Base-by-base conservation (phyloP, 768 basidiomycete species). In the Mycena floridula region DNA sequence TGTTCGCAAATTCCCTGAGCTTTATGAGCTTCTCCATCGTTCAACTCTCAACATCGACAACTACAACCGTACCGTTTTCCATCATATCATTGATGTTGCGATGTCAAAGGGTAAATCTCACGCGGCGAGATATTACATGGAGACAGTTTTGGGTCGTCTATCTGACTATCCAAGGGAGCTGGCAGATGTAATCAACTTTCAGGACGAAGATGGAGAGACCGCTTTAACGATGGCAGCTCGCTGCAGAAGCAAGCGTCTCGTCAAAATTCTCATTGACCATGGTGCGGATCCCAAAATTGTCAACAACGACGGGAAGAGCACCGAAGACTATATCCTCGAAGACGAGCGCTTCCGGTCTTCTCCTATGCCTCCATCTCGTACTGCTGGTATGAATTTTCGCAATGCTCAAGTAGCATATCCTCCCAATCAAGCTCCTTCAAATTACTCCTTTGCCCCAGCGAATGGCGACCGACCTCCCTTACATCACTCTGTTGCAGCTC, bases 1-100 rank as follows among this genome's bases (percentile, higher is more conserved):
- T 63, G 88, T 98, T 38, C 89, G 96, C 53, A 99, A 99, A 63
- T 99, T 99, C 56, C 91, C 93, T 2, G 95, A 98, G 62, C 72
- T 99, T 15, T 97, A 96, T 65, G 94, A 98, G 60, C 78, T 99
- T 12, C 66, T 99, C 26, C 96, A 98, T 57, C 86, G 92, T n/a
- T 95, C 94, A 15, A 97, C 95, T 0, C 85, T 98, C 56, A 97
- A 99, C 61, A 98, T 99, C 65, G 96, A 99, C 72, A 89, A 93
- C 61, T 85, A 83, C 59, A 97, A 98, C 59, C 87, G 95, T 11
- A 98, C 95, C 25, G 87, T 98, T 9, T 98, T 99, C 59, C 96
- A 99, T 61, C 94, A 99, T 59, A 88, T 97, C 48, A 89, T 97
- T 28, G 95, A 99, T 55, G 82, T 99, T 15, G 96, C 96, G 12